These are phyloP conservation scores for Dothiorella sarmentorum DNA, from an alignment of 2,329 filamentous ascomycete genomes.

Conservation along the genomic window DNA sequence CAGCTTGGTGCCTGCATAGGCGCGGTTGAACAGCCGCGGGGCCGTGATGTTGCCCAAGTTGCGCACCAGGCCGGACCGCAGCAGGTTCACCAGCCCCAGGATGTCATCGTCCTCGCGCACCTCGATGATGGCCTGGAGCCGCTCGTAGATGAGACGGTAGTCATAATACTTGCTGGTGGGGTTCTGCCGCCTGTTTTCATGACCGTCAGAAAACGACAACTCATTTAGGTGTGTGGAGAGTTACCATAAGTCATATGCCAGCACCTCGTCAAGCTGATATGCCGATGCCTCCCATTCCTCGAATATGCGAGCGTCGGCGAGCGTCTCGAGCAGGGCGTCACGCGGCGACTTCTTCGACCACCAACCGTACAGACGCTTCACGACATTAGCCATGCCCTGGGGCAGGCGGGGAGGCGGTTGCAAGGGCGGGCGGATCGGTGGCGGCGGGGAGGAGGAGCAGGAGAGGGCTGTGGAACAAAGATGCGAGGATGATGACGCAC, in stretches of 20 bases:
- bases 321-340: constrained; percentile 62
- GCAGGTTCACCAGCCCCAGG: constrained; percentile 69
- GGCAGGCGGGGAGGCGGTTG: neutral
- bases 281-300: constrained; percentile 88
- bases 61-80: constrained; percentile 72
- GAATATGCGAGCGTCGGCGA: constrained; percentile 66
- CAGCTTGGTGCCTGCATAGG: constrained; percentile 84
- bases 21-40: constrained; percentile 75
- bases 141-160: constrained; percentile 76
- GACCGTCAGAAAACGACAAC: constrained; percentile 73
- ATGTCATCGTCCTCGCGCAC: constrained; percentile 70
- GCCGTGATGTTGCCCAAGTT: constrained; percentile 90
- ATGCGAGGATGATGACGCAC: constrained; percentile 27
- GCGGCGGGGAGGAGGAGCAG: neutral
- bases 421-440: neutral
- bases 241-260: constrained; percentile 79
- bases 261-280: constrained; percentile 72
- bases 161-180: constrained; percentile 80
- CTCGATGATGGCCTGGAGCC: constrained; percentile 66
- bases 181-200: constrained; percentile 80
- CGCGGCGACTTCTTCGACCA: constrained; percentile 62
- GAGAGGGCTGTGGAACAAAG: neutral
- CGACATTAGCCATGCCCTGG: constrained; percentile 17
- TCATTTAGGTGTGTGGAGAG: constrained; percentile 86
- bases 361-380: constrained; percentile 66